Conservation (phyloP, 2,329 filamentous ascomycete genomes). For the Colletotrichum tropicicola region DNA sequence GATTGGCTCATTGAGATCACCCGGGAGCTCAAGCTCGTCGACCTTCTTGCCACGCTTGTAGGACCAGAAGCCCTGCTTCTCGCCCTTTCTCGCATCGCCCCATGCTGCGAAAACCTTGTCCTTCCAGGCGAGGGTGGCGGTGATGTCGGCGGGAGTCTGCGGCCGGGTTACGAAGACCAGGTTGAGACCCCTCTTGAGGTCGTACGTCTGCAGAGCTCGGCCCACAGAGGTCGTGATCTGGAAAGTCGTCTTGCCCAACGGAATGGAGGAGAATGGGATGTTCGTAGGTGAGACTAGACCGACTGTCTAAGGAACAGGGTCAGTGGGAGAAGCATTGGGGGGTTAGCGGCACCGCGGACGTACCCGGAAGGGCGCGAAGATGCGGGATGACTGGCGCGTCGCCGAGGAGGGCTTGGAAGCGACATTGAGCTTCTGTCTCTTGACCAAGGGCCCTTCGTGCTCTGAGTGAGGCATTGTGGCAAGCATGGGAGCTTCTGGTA, state of each 20-base stretch:
- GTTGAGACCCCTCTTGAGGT: slow-evolving; percentile 87
- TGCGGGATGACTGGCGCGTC: slow-evolving; percentile 69
- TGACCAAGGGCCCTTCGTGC: slow-evolving; percentile 70
- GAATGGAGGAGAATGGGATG: slow-evolving; percentile 89
- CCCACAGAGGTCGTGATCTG: slow-evolving; percentile 97
- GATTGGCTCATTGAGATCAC: slow-evolving; percentile 74
- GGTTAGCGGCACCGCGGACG: slow-evolving; percentile 39
- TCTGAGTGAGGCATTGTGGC: slow-evolving; percentile 64
- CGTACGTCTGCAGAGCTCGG: slow-evolving; percentile 92
- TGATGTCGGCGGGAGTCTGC: slow-evolving; percentile 86
- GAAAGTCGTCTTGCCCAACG: slow-evolving; percentile 92
- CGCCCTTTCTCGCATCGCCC: slow-evolving; percentile 67
- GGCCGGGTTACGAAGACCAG: slow-evolving; percentile 93
- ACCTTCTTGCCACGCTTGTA: slow-evolving; percentile 91
- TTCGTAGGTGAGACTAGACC: slow-evolving; percentile 90
- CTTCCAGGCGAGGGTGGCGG: slow-evolving; percentile 88
- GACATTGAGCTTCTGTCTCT: slow-evolving; percentile 76
- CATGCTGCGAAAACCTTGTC: slow-evolving; percentile 90
- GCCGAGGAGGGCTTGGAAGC: slow-evolving; percentile 46
- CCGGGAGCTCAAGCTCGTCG: slow-evolving; percentile 75
- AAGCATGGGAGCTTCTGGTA: slow-evolving; percentile 4
- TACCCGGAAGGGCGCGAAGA: slow-evolving; percentile 95
- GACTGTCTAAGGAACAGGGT: slow-evolving; percentile 70
- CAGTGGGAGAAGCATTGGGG: background rate
- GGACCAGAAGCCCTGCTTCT: slow-evolving; percentile 80